Evolutionary conservation across 176 grass and related monocot species (phyloP), one percentile per base, ranked within the genome.

Genomic region (Rhynchospora pubera): DNA sequence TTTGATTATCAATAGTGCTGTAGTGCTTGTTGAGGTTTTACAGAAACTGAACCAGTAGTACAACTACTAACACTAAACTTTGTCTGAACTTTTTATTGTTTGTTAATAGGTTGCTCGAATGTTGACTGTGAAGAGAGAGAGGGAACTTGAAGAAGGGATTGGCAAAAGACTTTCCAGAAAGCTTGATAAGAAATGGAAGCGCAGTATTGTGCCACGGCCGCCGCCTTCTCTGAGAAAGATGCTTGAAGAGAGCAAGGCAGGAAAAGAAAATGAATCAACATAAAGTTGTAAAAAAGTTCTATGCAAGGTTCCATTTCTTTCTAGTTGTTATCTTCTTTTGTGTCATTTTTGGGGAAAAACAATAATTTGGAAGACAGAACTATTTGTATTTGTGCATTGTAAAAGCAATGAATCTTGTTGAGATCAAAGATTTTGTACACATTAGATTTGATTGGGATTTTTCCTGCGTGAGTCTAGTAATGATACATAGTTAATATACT

Each of bases 101-200:
- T 80, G 55, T 65, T 64, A 75, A 78, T 87, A 99, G 97, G 80
- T 96, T 93, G 91, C 97, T 86, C 82, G 93, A 82, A 90, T 96
- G 89, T 72, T 99, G 61, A 96, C 91, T n/a, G 97, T 96, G 71
- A 93, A 95, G 87, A 95, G 91, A 91, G 97, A 96, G 78, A 79
- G 97, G 71, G 97, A 96, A 79, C 84, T 96, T 28, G 91, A 93
- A 89, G 87, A 96, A 87, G 91, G 93, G 83, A 99, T 99, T 68
- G 90, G 90, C 82, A 96, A 99, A 85, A 96, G 97, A 90, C 70
- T 90, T 52, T 95, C 92, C 24, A 93, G 97, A 87, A 93, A 99
- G 83, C 91, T 96, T 80, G 93, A 93, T 85, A 93, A 85, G 89
- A 91, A 99, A 99, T 99, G 97, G 93, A 99, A 99, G 71, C 89